phyloP scores from a whole-genome alignment of 306 rosid species.

The Hippophae gyantsensis region DNA sequence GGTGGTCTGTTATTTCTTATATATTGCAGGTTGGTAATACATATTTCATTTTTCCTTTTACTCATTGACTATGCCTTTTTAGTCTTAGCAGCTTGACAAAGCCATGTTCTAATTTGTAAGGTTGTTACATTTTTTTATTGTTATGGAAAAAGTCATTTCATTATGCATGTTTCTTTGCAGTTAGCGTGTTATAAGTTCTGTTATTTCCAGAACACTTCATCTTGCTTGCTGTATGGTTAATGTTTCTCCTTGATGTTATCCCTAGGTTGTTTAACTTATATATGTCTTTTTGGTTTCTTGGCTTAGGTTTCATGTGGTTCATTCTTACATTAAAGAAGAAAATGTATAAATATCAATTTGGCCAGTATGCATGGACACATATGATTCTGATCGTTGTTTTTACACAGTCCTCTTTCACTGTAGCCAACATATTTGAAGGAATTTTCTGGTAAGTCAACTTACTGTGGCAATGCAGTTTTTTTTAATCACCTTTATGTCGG shows the following conservation, averaged over 20 bases:
- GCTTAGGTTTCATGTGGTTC: conserved; percentile 97
- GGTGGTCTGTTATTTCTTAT: conserved; percentile 80
- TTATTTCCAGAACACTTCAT: not conserved
- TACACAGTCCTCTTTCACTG: conserved; percentile 91
- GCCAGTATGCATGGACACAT: conserved; percentile 99
- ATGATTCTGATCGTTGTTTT: conserved; percentile 95
- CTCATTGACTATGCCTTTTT: not conserved
- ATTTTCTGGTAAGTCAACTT: conserved; percentile 69
- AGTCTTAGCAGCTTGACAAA: not conserved
- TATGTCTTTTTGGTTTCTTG: conserved; percentile 23
- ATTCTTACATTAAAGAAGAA: conserved; percentile 91
- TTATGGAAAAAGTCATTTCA: not conserved
- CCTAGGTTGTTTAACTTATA: conserved; percentile 13
- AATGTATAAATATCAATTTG: conserved; percentile 98
- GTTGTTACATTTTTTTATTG: not conserved
- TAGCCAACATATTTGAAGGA: conserved; percentile 96
- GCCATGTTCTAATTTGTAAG: not conserved
- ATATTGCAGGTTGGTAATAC: conserved; percentile 63
- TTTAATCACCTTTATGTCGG: not conserved
- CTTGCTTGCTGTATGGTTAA: not conserved
- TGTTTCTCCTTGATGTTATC: conserved; percentile 11
- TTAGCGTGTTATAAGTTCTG: not conserved
- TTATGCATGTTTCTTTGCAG: not conserved
- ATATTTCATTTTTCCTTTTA: not conserved
- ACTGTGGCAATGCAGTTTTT: not conserved